Evolutionary conservation across 78 protist species (phyloP), one percentile per base, ranked within the genome.

Genomic region (Mantamonas sphyraenae): DNA sequence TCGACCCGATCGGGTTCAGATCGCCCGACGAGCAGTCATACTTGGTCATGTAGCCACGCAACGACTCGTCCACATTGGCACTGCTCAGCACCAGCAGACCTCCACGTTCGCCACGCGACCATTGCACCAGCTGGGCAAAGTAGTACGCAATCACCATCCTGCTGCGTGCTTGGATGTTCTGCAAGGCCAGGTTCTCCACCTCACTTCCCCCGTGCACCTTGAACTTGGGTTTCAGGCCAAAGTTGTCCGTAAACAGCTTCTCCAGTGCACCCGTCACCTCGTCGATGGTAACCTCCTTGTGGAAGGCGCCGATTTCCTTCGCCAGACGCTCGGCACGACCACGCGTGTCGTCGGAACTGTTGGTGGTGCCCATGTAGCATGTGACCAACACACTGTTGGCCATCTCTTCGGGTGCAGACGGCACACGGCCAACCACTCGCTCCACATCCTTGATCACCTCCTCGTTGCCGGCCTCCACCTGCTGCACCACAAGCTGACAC

Each of bases 11-110:
- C 35, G 94, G 94, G 60, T 90, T 90, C 66, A 90, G 24, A 62
- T 90, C 94, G 0, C 91, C 94, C 0, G 82, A 20, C 14, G 86
- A 76, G 50, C 94, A 90, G 79, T 90, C 94, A 51, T 90, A 90
- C 63, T 90, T 86, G 55, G 95, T 86, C 68, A 70, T 35, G 76
- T 90, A 90, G 2, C 95, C 95, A 34, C 85, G 71, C 14, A 64
- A 24, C 56, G 68, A 31, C 61, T 90, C 92, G 56, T 90, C 95
- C 7, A 79, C 84, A 61, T 90, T 90, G 24, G 95, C 92, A 5
- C 75, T 43, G 47, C 95, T 92, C 30, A 90, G 68, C 0, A 90
- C 95, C 33, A 87, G 79, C 2, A 83, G 77, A 2, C 50, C n/a
- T 34, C 90, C 92, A 24, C 10, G 64, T 24, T 67, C 40, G 1